Conservation (phyloP, 1,139 yeast genomes). For the Saccharomyces hybrid region DNA sequence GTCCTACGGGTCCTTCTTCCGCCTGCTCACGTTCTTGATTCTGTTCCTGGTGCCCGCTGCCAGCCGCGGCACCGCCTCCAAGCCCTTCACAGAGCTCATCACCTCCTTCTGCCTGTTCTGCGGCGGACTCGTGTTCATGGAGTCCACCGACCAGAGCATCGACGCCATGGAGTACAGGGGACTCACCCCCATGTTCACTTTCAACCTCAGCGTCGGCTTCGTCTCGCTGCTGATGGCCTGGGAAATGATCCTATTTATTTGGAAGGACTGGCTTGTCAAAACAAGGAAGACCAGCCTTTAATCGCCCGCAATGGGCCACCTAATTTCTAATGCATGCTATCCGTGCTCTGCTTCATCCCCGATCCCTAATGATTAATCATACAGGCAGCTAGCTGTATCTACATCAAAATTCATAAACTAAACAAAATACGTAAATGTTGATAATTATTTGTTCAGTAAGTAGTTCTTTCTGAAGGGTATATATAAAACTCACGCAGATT, state of each 20-base stretch:
- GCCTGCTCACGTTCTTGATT: constrained; percentile 60
- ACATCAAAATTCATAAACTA: too few relatives aligned
- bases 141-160: constrained; percentile 78
- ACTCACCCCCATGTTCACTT: constrained; percentile 79
- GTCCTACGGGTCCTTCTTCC: constrained; percentile 67
- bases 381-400: too few relatives aligned
- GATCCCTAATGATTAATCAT: too few relatives aligned
- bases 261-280: constrained; percentile 46
- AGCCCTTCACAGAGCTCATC: constrained; percentile 80
- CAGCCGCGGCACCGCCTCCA: constrained; percentile 39
- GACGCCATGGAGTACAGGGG: constrained; percentile 82
- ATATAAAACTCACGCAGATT: too few relatives aligned
- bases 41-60: constrained; percentile 46
- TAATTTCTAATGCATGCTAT: too few relatives aligned
- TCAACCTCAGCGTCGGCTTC: constrained; percentile 75
- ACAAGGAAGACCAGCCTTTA: constrained; percentile 7
- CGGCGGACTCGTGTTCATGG: constrained; percentile 91
- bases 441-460: too few relatives aligned
- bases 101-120: constrained; percentile 70
- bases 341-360: too few relatives aligned
- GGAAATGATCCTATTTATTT: constrained; percentile 65
- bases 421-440: too few relatives aligned
- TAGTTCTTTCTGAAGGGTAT: too few relatives aligned
- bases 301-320: too few relatives aligned
- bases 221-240: constrained; percentile 82